Percentiles rank a stretch among this genome's conserved stretches.
Evolutionary conservation across 2,329 filamentous ascomycete species (phyloP).

Genomic region (Cordyceps cicadae): DNA sequence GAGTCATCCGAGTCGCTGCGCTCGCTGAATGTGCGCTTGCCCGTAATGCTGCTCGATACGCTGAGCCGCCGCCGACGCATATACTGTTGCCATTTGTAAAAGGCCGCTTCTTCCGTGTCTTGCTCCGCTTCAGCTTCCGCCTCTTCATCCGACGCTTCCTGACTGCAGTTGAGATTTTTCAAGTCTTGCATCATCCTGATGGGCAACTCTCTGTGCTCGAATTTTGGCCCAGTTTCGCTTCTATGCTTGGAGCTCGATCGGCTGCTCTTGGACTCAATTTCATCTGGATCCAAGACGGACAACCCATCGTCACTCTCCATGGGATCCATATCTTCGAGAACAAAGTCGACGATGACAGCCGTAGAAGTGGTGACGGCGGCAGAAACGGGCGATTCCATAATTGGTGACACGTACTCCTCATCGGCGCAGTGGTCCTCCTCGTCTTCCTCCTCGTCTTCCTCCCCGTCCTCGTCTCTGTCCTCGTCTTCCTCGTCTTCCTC

Average conservation of each 20-base stretch:
- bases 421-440: background rate
- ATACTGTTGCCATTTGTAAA: constrained; percentile 33
- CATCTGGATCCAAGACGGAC: constrained; percentile 34
- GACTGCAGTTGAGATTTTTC: constrained; percentile 37
- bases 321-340: constrained; percentile 39
- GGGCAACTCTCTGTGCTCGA: constrained; percentile 28
- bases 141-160: constrained; percentile 30
- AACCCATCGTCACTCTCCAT: constrained; percentile 38
- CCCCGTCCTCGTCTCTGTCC: background rate
- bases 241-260: constrained; percentile 29
- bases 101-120: constrained; percentile 30
- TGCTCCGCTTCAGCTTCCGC: constrained; percentile 26
- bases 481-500: background rate
- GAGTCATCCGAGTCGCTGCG: constrained; percentile 42
- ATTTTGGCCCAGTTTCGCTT: constrained; percentile 11
- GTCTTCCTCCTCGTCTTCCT: constrained; percentile 8
- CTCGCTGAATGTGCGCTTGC: constrained; percentile 47
- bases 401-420: background rate
- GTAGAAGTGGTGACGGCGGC: constrained; percentile 14
- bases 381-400: constrained; percentile 14
- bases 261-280: constrained; percentile 39
- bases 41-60: constrained; percentile 42
- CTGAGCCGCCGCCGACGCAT: constrained; percentile 38
- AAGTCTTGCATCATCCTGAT: constrained; percentile 36
- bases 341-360: constrained; percentile 24